Base-by-base conservation (phyloP, 1,284 basidiomycete species). In the Heterobasidion occidentale region DNA sequence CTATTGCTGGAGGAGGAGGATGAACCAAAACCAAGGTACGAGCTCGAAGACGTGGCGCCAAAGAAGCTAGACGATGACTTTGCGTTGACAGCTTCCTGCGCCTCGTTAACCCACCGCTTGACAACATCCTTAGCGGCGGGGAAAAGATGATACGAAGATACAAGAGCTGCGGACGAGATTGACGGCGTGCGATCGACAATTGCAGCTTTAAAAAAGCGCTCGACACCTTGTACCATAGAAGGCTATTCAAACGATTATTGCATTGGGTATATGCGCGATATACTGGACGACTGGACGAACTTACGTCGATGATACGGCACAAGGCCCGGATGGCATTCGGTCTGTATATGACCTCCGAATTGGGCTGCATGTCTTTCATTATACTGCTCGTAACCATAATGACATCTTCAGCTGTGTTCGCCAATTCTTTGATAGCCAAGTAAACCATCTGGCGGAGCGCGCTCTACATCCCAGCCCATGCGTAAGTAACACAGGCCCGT, bases 341-440 rank as follows among this genome's bases (percentile, higher is more conserved):
- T 58, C 97, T 83, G 75, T 99, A 99, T 63, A 99, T 94, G 67
- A 98, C 96, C 71, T 99, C 97, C 53, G 94, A 90, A 70, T 98
- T 98, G 53, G 95, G 92, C 69, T 99, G 96, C 93, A 99, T 99
- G 69, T 99, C 96, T 79, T 99, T 99, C 95, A 98, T 98, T 73
- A 99, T 99, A 68, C 94, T 98, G 68, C 92, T 94, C 7, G 97
- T 99, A 64, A 98, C 95, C 94, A 99, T 99, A 67, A 99, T 98
- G 44, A 98, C 93, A 78, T 99, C 97, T 73, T 99, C 94, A 17
- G 97, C 94, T n/a, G 91, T 90, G 47, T 85, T 88, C 35, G 94
- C 90, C 17, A 99, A 83, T 74, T 99, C 97, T 77, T 99, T 99
- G 78, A 99, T 98, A 54, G 95, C 92, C 58, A 99, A 82, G 76